Percentiles rank a stretch among this genome's conserved stretches.
phyloP scores from a whole-genome alignment of 179 eudicot species.

The Monotropa hypopitys region DNA sequence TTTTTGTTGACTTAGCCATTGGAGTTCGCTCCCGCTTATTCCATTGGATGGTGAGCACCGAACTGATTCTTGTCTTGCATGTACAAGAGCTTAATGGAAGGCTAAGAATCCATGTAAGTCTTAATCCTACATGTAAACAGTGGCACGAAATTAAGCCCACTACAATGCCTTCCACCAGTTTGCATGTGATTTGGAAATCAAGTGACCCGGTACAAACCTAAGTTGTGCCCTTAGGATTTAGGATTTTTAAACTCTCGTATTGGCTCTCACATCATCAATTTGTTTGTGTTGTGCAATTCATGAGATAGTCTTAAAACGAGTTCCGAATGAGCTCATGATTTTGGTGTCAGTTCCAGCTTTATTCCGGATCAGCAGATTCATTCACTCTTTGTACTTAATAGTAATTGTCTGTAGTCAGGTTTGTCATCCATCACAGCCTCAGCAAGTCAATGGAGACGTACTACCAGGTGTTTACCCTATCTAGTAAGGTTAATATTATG shows the following conservation, averaged over 20 bases:
- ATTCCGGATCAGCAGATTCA: neutral
- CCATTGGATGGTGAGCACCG: neutral
- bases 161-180: neutral
- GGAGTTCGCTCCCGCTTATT: neutral
- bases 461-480: constrained; percentile 57
- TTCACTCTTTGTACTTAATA: neutral
- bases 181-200: neutral
- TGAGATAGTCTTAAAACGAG: neutral
- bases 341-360: neutral
- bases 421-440: constrained; percentile 51
- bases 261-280: neutral
- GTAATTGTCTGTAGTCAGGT: constrained; percentile 69
- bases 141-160: neutral
- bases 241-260: neutral
- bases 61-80: neutral
- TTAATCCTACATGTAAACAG: neutral
- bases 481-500: constrained; percentile 7
- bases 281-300: neutral
- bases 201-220: neutral
- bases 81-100: neutral
- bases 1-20: neutral
- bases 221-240: neutral
- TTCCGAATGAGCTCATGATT: neutral
- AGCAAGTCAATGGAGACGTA: constrained; percentile 99
- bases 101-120: neutral